phyloP scores from a whole-genome alignment of 2,329 filamentous ascomycete genomes.

The Teratosphaeria viscida region DNA sequence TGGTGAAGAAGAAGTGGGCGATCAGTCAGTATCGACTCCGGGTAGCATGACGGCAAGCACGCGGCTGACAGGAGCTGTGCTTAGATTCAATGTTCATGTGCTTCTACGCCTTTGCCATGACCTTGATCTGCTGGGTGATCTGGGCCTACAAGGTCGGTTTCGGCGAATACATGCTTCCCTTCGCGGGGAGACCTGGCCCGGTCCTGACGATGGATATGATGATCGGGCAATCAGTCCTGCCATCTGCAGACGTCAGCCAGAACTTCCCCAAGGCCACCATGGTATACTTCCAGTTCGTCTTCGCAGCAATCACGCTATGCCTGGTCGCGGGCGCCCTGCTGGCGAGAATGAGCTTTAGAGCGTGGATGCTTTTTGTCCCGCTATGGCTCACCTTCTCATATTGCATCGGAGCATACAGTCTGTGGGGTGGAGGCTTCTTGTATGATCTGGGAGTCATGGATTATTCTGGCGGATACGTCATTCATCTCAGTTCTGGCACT shows the following conservation, averaged over 20 bases:
- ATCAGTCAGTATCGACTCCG: conserved; percentile 4
- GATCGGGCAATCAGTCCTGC: conserved; percentile 34
- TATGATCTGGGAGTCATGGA: conserved; percentile 39
- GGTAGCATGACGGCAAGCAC: background rate
- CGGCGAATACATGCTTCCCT: conserved; percentile 40
- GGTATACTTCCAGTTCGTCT: conserved; percentile 46
- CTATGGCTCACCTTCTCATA: conserved; percentile 42
- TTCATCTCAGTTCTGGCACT: conserved; percentile 43
- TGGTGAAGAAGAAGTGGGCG: conserved; percentile 35
- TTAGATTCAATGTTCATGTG: conserved; percentile 36
- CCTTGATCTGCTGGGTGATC: conserved; percentile 41
- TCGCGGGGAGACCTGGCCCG: conserved; percentile 39
- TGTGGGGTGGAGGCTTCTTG: conserved; percentile 40
- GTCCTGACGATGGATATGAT: conserved; percentile 36
- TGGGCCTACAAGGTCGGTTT: conserved; percentile 42
- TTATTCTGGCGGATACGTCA: conserved; percentile 44
- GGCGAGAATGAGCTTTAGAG: conserved; percentile 41
- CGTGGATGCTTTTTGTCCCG: conserved; percentile 44
- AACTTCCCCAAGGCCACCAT: conserved; percentile 39
- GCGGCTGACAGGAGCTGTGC: background rate
- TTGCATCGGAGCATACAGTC: conserved; percentile 33
- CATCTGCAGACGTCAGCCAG: conserved; percentile 31
- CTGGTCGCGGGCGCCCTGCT: conserved; percentile 39
- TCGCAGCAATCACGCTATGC: conserved; percentile 41
- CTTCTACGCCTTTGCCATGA: conserved; percentile 40